phyloP scores from a whole-genome alignment of 202 grass and related monocot species.

The Musa balbisiana region DNA sequence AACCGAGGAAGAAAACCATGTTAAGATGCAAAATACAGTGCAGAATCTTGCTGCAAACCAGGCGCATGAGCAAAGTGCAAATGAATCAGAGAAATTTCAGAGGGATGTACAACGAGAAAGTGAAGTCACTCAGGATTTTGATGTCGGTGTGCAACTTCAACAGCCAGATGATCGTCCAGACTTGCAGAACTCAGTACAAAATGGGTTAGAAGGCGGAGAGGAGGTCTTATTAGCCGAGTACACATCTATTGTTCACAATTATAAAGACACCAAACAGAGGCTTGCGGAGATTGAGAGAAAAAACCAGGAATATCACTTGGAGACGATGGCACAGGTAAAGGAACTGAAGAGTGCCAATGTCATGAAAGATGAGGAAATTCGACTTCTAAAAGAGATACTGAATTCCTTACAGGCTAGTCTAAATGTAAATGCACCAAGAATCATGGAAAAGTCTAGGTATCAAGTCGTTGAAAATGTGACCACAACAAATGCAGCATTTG shows the following conservation, averaged over 20 bases:
- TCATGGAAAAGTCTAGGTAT: not conserved
- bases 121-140: not conserved
- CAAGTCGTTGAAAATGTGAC: not conserved
- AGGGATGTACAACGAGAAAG: no score
- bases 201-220: not conserved
- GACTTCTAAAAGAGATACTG: constrained; percentile 2
- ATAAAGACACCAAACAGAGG: not conserved
- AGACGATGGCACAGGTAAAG: constrained; percentile 3
- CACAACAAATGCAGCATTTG: not conserved
- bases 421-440: not conserved
- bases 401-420: not conserved
- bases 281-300: not conserved
- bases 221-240: not conserved
- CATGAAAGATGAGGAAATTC: constrained; percentile 17
- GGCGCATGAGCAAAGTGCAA: not conserved
- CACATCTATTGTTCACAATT: not conserved
- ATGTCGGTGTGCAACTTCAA: no score
- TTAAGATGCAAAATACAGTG: not conserved
- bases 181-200: not conserved
- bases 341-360: constrained; percentile 4
- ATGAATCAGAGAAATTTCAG: no score
- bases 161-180: not conserved
- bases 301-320: not conserved
- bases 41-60: not conserved
- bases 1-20: not conserved